These are phyloP conservation scores for Paramecium tetraurelia DNA, from an alignment of 73 alveolate genomes.

Conservation along the genomic window DNA sequence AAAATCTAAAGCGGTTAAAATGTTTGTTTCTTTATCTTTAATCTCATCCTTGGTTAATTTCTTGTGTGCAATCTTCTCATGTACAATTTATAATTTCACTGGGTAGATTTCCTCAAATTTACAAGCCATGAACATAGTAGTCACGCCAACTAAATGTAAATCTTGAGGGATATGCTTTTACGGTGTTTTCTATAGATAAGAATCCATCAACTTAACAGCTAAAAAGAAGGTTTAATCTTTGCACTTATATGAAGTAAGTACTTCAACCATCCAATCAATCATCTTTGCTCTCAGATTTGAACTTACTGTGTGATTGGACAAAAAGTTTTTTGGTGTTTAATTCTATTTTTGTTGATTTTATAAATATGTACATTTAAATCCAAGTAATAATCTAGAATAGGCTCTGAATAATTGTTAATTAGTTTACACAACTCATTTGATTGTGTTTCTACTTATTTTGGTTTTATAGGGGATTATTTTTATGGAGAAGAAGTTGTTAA, in stretches of 20 bases:
- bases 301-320: constrained; percentile 71
- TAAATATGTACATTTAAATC: background rate
- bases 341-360: background rate
- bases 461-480: background rate
- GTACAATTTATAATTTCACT: constrained; percentile 43
- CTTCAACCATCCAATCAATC: constrained; percentile 98
- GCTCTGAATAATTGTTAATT: background rate
- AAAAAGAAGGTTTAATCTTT: constrained; percentile 81
- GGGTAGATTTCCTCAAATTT: constrained; percentile 86
- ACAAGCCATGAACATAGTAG: constrained; percentile 77
- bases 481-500: background rate
- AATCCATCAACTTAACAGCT: constrained; percentile 87
- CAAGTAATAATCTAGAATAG: background rate
- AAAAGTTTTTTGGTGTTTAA: constrained; percentile 29
- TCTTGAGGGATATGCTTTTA: constrained; percentile 59
- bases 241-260: constrained; percentile 74
- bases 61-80: constrained; percentile 60
- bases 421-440: background rate
- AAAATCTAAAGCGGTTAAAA: constrained; percentile 19
- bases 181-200: background rate
- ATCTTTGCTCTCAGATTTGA: constrained; percentile 83
- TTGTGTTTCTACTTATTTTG: background rate
- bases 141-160: constrained; percentile 73
- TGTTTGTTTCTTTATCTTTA: constrained; percentile 37
- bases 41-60: constrained; percentile 54